Base-by-base conservation (phyloP, 805 yeast species). In the Cyberlindnera subsufficiens region DNA sequence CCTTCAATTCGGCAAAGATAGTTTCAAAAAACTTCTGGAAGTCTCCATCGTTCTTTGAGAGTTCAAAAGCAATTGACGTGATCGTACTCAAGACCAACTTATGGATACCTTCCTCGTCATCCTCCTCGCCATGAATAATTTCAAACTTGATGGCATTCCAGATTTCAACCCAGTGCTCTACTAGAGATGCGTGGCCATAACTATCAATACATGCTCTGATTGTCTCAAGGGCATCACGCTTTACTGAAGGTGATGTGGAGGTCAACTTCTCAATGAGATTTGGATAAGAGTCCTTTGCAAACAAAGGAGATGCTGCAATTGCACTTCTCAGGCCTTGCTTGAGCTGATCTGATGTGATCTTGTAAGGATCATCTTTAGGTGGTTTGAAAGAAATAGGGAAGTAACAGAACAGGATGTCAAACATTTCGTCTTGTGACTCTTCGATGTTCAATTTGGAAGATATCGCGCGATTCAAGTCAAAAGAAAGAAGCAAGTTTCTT, bases 361-460 rank as follows among this genome's bases (percentile, higher is more conserved):
- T 78, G 59, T 89, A 88, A 0, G 93, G 90, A 54, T 91, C 96
- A 60, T 86, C 86, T 38, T 80, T 77, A 4, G 98, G 96, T 1
- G 98, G 96, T 44, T 80, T 81, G 65, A 95, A 93, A 1, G 96
- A 85, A 35, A 93, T 90, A 11, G 99, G 99, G 67, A 91, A 93
- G 65, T 93, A 93, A 63, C 99, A 93, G 59, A 91, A 95, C 33
- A 87, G 71, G 30, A 85, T 78, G 59, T 93, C 99, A 59, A 90
- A 95, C 45, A 93, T 60, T 9, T 86, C 87, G 50, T 83, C 82
- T 29, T 74, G 56, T 54, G 60, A 65, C n/a, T 62, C 59, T 34
- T 62, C 50, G 39, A 77, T 67, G 3, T 67, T 64, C 35, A 88
- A 55, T 5, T 67, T 59, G 53, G 91, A 86, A 2, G 95, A 84